Base-by-base conservation (phyloP, 176 grass and related monocot genomes). In the Cocos nucifera region DNA sequence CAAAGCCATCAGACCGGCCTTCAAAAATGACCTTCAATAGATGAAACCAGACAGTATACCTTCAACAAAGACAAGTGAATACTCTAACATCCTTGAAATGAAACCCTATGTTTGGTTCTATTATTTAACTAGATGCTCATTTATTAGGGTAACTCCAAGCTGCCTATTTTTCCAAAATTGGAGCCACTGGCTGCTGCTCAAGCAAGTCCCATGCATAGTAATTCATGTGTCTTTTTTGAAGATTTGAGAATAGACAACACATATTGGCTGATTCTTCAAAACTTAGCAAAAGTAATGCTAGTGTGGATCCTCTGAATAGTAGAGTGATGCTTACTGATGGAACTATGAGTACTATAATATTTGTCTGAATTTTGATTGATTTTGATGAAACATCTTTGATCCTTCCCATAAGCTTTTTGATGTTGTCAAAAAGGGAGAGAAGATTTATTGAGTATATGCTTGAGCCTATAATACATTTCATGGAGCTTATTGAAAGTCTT, bases 261-360 rank as follows among this genome's bases (percentile, higher is more conserved):
- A 58, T 79, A 44, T 68, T 30, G 26, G 27, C 62, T 44, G 59
- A 67, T 56, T 71, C 75, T 54, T 62, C 69, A 0, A 77, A 67
- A 28, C 68, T 21, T 16, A 52, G 30, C 0, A 60, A 69, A 67
- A 80, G 50, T 27, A 54, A 18, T 25, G 10, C 61, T 67, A 16
- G 1, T 53, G 69, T 76, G 17, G 62, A 86, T n/a, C n/a, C n/a
- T n/a, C n/a, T n/a, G n/a, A n/a, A n/a, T 70, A 75, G 80, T 53
- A 82, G 84, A 69, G 81, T 89, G 73, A 92, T 98, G 93, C 76
- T 98, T 75, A 30, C 92, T 78, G 93, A 98, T 53, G 87, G 87
- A 50, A 98, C 87, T 12, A 80, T 82, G 24, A 30, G 4, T 30
- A 30, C 81, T 88, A n/a, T n/a, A n/a, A n/a, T n/a, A n/a, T n/a